These are phyloP conservation scores for Backusella liffmaniae DNA, from an alignment of 192 early-diverging fungal species.

Conservation along the genomic window DNA sequence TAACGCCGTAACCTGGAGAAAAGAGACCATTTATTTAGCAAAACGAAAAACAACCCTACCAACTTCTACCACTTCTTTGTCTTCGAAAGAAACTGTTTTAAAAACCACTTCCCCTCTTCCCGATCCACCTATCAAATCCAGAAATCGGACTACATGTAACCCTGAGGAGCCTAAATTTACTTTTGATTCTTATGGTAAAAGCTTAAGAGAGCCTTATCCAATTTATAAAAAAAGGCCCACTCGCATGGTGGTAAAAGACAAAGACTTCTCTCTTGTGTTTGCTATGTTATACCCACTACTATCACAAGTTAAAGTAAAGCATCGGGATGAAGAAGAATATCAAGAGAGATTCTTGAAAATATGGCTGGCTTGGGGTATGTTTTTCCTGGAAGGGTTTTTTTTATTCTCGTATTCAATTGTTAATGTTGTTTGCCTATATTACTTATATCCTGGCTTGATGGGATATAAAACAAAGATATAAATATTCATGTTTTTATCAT, in stretches of 20 bases:
- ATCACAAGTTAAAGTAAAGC: background rate
- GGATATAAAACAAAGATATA: background rate
- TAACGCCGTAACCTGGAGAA: background rate
- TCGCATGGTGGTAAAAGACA: background rate
- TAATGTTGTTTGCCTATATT: background rate
- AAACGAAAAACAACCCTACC: too few species aligned
- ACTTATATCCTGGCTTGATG: background rate
- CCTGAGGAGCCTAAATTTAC: background rate
- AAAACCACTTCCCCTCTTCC: background rate
- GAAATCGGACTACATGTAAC: background rate
- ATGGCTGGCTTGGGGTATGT: background rate
- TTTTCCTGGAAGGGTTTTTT: background rate
- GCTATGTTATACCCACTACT: background rate
- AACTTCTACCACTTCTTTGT: background rate
- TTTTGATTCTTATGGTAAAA: background rate
- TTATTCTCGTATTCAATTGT: background rate
- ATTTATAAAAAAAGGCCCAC: background rate
- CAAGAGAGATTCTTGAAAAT: background rate
- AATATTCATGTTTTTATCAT: background rate
- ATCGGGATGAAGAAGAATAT: background rate
- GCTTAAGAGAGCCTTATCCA: background rate
- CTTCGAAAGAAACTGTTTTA: background rate
- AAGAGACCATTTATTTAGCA: background rate
- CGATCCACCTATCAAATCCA: background rate
- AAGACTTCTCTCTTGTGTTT: background rate